Conservation (phyloP, 352 stramenopile genomes). For the Peronospora belbahrii region DNA sequence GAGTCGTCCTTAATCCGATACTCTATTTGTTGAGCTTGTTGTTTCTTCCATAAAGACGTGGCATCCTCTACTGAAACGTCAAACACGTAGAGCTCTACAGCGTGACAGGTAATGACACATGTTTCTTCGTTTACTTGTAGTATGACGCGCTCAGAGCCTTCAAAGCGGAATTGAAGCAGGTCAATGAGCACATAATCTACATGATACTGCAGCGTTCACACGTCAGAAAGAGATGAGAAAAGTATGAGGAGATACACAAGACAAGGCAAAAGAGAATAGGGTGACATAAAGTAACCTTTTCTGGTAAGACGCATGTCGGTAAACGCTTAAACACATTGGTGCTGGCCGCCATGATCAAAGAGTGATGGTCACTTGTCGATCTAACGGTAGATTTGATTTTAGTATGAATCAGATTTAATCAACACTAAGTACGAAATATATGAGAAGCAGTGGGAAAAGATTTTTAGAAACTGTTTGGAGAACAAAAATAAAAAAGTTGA, state of each 20-base stretch:
- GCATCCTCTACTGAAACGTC: conserved; percentile 51
- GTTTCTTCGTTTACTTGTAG: conserved; percentile 52
- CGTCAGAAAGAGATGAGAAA: background rate
- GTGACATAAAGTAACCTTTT: conserved; percentile 31
- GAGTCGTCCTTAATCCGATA: conserved; percentile 45
- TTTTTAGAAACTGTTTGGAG: too few species aligned
- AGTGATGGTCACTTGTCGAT: conserved; percentile 25
- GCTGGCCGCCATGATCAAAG: conserved; percentile 7
- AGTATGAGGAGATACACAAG: background rate
- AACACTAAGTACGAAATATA: too few species aligned
- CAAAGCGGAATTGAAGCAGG: conserved; percentile 72
- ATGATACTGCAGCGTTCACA: conserved; percentile 32
- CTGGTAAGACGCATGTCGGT: conserved; percentile 41
- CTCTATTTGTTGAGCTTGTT: conserved; percentile 39
- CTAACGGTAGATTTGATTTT: too few species aligned
- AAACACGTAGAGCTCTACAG: conserved; percentile 89
- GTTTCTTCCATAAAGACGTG: conserved; percentile 8
- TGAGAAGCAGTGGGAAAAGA: too few species aligned
- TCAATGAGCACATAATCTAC: conserved; percentile 75
- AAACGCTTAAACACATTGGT: conserved; percentile 46
- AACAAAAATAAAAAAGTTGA: too few species aligned
- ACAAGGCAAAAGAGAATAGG: background rate
- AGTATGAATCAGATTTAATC: too few species aligned
- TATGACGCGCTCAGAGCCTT: conserved; percentile 49
- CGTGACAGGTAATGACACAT: conserved; percentile 86